Evolutionary conservation across 108 stramenopile genomes (phyloP).

Genomic region (Bacterosira constricta): DNA sequence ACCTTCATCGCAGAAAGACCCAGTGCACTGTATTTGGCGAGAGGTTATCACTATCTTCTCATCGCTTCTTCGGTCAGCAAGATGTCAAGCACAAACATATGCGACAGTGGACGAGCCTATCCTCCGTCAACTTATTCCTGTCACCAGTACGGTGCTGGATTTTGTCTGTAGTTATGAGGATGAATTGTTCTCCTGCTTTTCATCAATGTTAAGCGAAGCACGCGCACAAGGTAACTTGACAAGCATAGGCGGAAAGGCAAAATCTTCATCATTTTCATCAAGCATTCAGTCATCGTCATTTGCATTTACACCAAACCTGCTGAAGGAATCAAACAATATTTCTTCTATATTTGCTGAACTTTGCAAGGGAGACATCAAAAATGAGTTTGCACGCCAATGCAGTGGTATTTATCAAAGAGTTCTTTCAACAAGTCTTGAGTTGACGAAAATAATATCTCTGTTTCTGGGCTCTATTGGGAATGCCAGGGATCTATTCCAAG

Average conservation of each 20-base stretch:
- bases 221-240: neutral
- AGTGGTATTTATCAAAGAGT: constrained; percentile 19
- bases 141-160: constrained; percentile 26
- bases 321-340: constrained; percentile 21
- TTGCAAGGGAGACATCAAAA: constrained; percentile 33
- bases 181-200: constrained; percentile 40
- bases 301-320: constrained; percentile 40
- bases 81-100: constrained; percentile 21
- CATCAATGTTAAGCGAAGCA: constrained; percentile 22
- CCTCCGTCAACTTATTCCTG: constrained; percentile 19
- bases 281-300: constrained; percentile 36
- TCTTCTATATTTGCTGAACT: constrained; percentile 32
- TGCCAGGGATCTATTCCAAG: constrained; percentile 64
- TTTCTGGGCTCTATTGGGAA: constrained; percentile 72
- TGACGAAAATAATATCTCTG: constrained; percentile 24
- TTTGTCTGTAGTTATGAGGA: constrained; percentile 39
- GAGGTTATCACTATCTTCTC: constrained; percentile 26
- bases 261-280: constrained; percentile 22
- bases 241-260: constrained; percentile 6
- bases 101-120: constrained; percentile 29
- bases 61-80: constrained; percentile 28
- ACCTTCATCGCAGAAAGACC: constrained; percentile 21
- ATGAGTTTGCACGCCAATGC: constrained; percentile 21
- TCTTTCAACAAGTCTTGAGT: constrained; percentile 22
- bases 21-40: constrained; percentile 46